Base-by-base conservation (phyloP, 306 rosid species). In the Cicer chorassanicum region DNA sequence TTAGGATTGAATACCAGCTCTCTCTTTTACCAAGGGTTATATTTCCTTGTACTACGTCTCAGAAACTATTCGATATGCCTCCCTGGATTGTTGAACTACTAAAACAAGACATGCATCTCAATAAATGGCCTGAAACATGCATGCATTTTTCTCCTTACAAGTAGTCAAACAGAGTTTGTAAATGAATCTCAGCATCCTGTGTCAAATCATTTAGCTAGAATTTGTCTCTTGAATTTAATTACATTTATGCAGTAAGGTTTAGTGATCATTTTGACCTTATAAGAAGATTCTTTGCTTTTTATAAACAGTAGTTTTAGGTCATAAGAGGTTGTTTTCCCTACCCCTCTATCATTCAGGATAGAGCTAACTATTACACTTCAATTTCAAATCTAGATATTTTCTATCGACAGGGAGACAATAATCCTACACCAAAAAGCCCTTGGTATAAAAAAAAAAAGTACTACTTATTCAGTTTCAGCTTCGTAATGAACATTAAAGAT, bases 51-150 rank as follows among this genome's bases (percentile, higher is more conserved):
- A 53, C 15, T 36, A 19, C 8, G n/a, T 14, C 38, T 38, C 24
- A 36, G 9, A 55, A 72, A 18, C 78, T 64, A 15, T n/a, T 56
- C 9, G 64, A 38, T 73, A 55, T 56, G 13, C 67, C 62, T 36
- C 12, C 62, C 34, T 55, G 49, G 12, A 36, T 42, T 8, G 15
- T 54, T 66, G 46, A 48, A 12, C 65, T 60, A 21, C 60, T 38
- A 14, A 59, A 54, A 60, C 65, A 43, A 43, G 21, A 1, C 34
- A 40, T 54, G 38, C 70, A 42, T 46, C 39, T 18, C 53, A 53
- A 41, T 54, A 24, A 56, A 67, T 65, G 19, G 39, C 21, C 45
- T 57, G 64, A 64, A 59, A 11, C 65, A 11, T 12, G 6, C 7
- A 29, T 29, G 65, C 8, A 34, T 59, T 59, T 59, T 11, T 59